Conservation (phyloP, 2,329 filamentous ascomycete species). For the Laburnicola sp. region DNA sequence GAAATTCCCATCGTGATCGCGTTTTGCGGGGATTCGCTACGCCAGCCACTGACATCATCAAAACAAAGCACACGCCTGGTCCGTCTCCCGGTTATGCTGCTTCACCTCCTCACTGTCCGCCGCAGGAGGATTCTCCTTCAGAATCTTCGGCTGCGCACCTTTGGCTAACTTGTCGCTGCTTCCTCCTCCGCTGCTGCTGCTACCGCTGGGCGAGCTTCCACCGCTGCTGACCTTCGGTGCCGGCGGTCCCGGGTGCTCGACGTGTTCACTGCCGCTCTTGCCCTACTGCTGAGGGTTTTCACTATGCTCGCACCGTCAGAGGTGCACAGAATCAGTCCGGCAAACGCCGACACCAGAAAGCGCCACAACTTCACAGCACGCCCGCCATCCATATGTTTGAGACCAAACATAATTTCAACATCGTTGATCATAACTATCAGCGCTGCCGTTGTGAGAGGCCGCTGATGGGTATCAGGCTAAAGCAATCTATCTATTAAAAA, state of each 20-base stretch:
- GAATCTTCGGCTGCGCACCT: conserved; percentile 50
- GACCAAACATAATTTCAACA: no score
- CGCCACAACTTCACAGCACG: no score
- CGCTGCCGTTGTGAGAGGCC: background rate
- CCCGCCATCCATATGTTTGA: no score
- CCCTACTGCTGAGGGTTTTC: conserved; percentile 50
- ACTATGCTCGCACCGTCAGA: no score
- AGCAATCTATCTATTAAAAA: conserved; percentile 4
- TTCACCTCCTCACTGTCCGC: conserved; percentile 44
- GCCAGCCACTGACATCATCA: conserved; percentile 20
- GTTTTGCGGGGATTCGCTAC: conserved; percentile 24
- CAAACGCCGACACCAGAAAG: no score
- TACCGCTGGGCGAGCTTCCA: conserved; percentile 20
- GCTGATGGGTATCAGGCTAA: conserved; percentile 13
- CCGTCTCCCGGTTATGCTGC: conserved; percentile 52
- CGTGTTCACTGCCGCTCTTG: conserved; percentile 42
- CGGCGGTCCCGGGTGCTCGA: conserved; percentile 52
- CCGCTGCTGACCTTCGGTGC: conserved; percentile 42
- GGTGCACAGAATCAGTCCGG: no score
- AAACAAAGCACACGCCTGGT: conserved; percentile 23
- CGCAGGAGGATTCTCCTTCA: conserved; percentile 41
- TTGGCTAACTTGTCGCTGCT: conserved; percentile 26
- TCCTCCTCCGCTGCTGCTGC: conserved; percentile 9
- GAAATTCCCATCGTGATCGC: conserved; percentile 30
- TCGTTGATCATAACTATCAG: no score